phyloP scores from a whole-genome alignment of 345 rosid species.

The Psidium guajava region DNA sequence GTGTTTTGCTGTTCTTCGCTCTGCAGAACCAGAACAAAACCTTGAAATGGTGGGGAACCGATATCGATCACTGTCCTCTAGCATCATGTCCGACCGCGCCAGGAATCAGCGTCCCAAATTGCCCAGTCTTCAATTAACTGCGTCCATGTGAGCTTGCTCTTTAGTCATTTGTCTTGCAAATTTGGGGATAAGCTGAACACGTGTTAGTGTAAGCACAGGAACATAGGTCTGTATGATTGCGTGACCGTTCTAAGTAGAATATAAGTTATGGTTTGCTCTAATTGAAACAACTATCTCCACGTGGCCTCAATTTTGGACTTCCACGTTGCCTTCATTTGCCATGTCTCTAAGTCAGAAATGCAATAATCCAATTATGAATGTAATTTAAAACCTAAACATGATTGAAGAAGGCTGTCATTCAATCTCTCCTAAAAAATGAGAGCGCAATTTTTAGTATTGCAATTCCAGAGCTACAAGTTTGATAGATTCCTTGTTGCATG shows the following conservation, averaged over 20 bases:
- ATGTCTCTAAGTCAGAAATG: not conserved
- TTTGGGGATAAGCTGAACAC: not conserved
- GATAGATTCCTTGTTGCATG: not conserved
- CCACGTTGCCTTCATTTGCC: not conserved
- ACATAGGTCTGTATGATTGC: not conserved
- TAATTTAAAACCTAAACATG: not conserved
- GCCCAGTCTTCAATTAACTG: constrained; percentile 37
- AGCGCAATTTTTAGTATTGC: not conserved
- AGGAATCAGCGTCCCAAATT: constrained; percentile 48
- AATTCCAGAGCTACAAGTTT: not conserved
- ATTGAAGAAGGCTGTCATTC: not conserved
- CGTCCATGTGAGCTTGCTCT: not conserved
- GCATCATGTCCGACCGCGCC: constrained; percentile 79
- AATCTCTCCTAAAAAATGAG: not conserved
- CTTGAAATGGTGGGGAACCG: constrained; percentile 84
- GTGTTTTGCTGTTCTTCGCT: constrained; percentile 72
- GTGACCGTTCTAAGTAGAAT: not conserved
- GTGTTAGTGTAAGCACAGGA: not conserved
- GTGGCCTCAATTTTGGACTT: not conserved
- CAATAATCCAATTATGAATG: not conserved
- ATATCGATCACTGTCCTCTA: constrained; percentile 80
- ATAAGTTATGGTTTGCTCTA: not conserved
- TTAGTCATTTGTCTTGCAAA: not conserved
- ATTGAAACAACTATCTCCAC: not conserved
- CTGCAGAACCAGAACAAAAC: constrained; percentile 49